Base-by-base conservation (phyloP, 257 asterid species). In the Solanum verrucosum region DNA sequence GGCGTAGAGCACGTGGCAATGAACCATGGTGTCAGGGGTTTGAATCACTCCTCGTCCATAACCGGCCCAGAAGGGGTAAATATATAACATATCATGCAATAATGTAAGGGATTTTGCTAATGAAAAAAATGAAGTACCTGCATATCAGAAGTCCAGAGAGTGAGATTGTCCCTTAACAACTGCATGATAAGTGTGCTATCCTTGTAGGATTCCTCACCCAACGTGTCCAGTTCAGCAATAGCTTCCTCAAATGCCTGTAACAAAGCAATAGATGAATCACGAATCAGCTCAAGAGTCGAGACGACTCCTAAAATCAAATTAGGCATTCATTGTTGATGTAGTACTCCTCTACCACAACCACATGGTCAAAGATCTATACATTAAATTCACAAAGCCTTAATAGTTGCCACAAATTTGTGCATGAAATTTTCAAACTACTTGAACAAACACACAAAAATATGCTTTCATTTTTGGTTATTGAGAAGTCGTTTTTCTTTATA, bases 131-230 rank as follows among this genome's bases (percentile, higher is more conserved):
- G 31, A 59, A 29, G 33, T 89, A 92, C 96, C 96, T 93, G 95
- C 93, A 91, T 92, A 89, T 94, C 94, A 1, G 96, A 93, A 92
- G 96, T 93, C 96, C 96, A 93, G 60, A 92, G 96, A 84, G 94
- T 93, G 90, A 93, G 96, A 83, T 94, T 94, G 93, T 94, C 97
- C 93, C 96, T 93, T 63, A 94, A 93, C 89, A 92, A 94, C 70
- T 94, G 96, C 95, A 94, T 93, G 92, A 94, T 94, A 38, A 93
- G 94, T 72, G 96, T 93, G 96, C 95, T 94, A 68, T 94, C 96
- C 91, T 94, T 93, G 89, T 94, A 93, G 6, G 96, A 93, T 82
- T 82, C 86, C 77, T 94, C 97, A n/a, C 96, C 94, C 92, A 93
- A 88, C 7, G 94, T 92, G 89, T 93, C 96, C 92, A 94, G 87